phyloP scores from a whole-genome alignment of 768 basidiomycete species.

The Scleroderma bovista region DNA sequence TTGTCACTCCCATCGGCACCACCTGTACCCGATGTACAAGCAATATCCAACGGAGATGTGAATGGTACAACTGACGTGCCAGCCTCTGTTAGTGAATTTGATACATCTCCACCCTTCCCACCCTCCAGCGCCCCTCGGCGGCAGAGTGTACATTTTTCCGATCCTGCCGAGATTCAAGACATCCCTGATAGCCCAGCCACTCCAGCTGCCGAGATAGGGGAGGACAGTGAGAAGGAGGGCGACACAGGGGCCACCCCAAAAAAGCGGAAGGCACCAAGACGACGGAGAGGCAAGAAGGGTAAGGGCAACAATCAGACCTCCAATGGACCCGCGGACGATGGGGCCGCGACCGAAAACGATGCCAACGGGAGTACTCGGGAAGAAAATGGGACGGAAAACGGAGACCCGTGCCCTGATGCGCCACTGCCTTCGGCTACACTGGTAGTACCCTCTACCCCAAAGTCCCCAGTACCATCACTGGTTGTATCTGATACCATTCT shows the following conservation, averaged over 20 bases:
- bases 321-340: constrained; percentile 15
- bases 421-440: constrained; percentile 11
- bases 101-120: background rate
- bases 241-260: constrained; percentile 39
- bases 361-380: constrained; percentile 32
- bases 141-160: constrained; percentile 3
- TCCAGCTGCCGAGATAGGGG: constrained; percentile 29
- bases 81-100: background rate
- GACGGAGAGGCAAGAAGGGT: constrained; percentile 47
- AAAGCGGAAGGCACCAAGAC: constrained; percentile 34
- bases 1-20: constrained; percentile 1
- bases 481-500: constrained; percentile 70
- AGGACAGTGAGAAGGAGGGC: constrained; percentile 57
- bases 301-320: constrained; percentile 33
- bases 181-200: constrained; percentile 7
- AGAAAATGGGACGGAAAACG: constrained; percentile 20
- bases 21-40: background rate
- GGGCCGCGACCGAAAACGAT: constrained; percentile 20
- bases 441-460: constrained; percentile 21
- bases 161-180: constrained; percentile 3
- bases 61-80: background rate
- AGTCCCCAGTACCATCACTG: constrained; percentile 41
- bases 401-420: constrained; percentile 17
- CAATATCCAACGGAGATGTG: background rate
- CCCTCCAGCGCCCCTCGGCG: background rate